Percentiles rank a stretch among this genome's conserved stretches.
phyloP scores from a whole-genome alignment of 2,329 filamentous ascomycete species.

The Fusarium incarnatum region DNA sequence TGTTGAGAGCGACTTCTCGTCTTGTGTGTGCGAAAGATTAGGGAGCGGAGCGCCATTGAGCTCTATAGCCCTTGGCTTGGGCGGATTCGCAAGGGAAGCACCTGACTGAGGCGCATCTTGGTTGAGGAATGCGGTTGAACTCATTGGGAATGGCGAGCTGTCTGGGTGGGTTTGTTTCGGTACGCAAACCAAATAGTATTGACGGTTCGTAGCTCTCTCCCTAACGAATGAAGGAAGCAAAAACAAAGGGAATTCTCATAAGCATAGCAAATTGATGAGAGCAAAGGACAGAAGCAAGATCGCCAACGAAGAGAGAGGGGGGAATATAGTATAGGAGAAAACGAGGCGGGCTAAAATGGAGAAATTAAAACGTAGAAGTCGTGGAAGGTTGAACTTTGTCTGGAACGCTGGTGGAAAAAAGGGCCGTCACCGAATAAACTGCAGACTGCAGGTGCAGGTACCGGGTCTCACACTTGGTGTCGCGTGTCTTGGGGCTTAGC shows the following conservation, averaged over 20 bases:
- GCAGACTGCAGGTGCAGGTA: not conserved
- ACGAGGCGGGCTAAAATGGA: constrained; percentile 3
- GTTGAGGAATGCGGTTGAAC: constrained; percentile 40
- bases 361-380: constrained; percentile 19
- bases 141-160: constrained; percentile 43
- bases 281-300: not conserved
- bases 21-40: constrained; percentile 22
- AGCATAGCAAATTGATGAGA: constrained; percentile 32
- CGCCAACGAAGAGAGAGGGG: not conserved
- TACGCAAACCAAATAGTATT: constrained; percentile 7
- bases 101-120: constrained; percentile 41
- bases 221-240: constrained; percentile 27
- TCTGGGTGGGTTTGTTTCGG: constrained; percentile 24
- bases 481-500: constrained; percentile 38
- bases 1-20: constrained; percentile 19
- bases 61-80: constrained; percentile 18
- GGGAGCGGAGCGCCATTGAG: constrained; percentile 25
- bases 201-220: constrained; percentile 9
- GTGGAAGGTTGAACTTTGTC: constrained; percentile 30
- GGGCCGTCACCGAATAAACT: constrained; percentile 20
- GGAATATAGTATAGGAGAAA: constrained; percentile 10
- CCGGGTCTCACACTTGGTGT: constrained; percentile 30
- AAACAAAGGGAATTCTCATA: constrained; percentile 17
- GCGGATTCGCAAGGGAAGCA: constrained; percentile 20
- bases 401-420: constrained; percentile 30